phyloP scores from a whole-genome alignment of 495 filamentous ascomycete genomes.

The Neurospora pannonica region DNA sequence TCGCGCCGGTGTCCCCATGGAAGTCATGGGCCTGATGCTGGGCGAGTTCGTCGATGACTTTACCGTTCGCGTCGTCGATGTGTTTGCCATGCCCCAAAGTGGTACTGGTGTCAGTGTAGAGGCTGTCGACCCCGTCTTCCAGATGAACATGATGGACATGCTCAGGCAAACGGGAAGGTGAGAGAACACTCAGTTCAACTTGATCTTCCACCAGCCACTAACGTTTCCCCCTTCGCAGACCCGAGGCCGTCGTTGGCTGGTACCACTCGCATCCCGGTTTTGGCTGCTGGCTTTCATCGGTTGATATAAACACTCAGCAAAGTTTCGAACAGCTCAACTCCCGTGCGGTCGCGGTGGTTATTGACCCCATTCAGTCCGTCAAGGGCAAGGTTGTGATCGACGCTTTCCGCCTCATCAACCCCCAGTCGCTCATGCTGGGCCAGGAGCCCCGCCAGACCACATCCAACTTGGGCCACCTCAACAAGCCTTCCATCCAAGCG shows the following conservation, averaged over 20 bases:
- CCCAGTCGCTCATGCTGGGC: constrained; percentile 95
- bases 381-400: constrained; percentile 99
- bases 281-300: constrained; percentile 96
- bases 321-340: constrained; percentile 97
- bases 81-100: constrained; percentile 99
- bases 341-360: constrained; percentile 91
- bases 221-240: constrained; percentile 40
- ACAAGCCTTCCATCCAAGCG: constrained; percentile 98
- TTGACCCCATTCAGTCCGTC: constrained; percentile 97
- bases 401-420: constrained; percentile 97
- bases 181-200: constrained; percentile 12
- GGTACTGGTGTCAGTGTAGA: constrained; percentile 98
- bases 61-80: constrained; percentile 93
- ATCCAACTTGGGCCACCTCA: constrained; percentile 92
- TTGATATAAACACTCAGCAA: constrained; percentile 99
- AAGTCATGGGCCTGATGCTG: constrained; percentile 99
- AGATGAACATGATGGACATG: constrained; percentile 99
- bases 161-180: constrained; percentile 92
- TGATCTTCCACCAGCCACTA: constrained; percentile 2
- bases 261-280: constrained; percentile 99
- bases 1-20: constrained; percentile 96
- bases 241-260: constrained; percentile 96
- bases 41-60: constrained; percentile 99
- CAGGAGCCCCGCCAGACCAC: constrained; percentile 98
- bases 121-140: constrained; percentile 95